Conservation (phyloP, 495 filamentous ascomycete species). For the Annulohypoxylon moriforme region DNA sequence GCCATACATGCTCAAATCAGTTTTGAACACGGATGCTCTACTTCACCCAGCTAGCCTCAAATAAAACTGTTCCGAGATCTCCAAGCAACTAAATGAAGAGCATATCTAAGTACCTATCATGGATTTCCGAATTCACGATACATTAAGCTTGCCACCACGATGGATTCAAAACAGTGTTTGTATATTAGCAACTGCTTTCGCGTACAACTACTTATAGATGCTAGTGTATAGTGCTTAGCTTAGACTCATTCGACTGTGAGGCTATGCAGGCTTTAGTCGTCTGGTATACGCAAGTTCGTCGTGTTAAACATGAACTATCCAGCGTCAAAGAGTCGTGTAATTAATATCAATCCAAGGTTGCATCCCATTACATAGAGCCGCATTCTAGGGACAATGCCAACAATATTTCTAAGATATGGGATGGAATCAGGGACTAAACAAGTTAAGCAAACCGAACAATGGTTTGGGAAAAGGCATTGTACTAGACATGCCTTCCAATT, state of each 20-base stretch:
- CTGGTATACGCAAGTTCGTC: neutral
- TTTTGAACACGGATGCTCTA: neutral
- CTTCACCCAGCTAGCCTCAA: neutral
- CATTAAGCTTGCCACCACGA: neutral
- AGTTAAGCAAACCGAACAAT: conserved; percentile 6
- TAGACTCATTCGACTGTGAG: neutral
- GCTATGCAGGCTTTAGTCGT: neutral
- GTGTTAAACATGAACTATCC: neutral
- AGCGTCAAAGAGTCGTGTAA: neutral
- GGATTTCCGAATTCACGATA: neutral
- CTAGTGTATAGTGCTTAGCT: neutral
- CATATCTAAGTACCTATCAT: neutral
- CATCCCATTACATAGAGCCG: neutral
- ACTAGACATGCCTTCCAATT: conserved; percentile 12
- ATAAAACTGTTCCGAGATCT: neutral
- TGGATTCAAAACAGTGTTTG: neutral
- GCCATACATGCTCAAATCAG: neutral
- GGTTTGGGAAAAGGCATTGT: neutral
- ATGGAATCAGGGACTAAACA: conserved; percentile 1
- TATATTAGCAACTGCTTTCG: neutral
- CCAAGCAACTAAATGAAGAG: neutral
- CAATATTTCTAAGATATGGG: neutral
- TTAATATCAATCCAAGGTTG: neutral
- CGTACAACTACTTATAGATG: neutral
- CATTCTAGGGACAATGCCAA: neutral